Base-by-base conservation (phyloP, 192 early-diverging fungal genomes). In the Backusella sp. region DNA sequence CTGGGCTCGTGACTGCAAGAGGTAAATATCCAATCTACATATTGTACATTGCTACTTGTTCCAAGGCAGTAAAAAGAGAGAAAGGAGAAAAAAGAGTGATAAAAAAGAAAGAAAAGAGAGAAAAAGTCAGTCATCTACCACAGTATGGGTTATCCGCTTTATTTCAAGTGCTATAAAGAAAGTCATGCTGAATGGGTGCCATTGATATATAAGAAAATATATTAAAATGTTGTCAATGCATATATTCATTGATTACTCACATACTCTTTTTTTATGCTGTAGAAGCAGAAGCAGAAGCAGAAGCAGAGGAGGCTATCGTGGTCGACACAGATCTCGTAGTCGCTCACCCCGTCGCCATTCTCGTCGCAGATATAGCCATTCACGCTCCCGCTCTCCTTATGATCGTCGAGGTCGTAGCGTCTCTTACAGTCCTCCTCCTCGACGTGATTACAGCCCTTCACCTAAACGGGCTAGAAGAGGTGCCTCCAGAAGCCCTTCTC, bases 1-100 rank as follows among this genome's bases (percentile, higher is more conserved):
- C 49, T 77, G 36, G 66, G 74, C 74, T 11, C 37, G 74, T 32
- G 74, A 76, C 19, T 76, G 74, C 34, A 67, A 67, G 34, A 67
- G 66, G 66, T 67, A 35, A 67, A 35, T 67, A 59, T 59, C n/a
- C 19, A 49, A 59, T 23, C 53, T 59, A 59, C 21, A 11, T 23
- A 53, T 53, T 53, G 19, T 4, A 53, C 49, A 59, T 26, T 59
- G 53, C 53, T 59, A 26, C 23, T 26, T 59, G 53, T 59, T 26
- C 53, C 19, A 49, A 49, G 46, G 23, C 23, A 26, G 53, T 59
- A 26, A 59, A 26, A 21, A 59, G 32, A 32, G 32, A 32, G 32
- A 59, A 59, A 32, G 32, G 32, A 32, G 32, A 59, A 59, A 59
- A 59, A 7, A 59, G 53, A 53, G 21, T 19, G 52, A 3, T 7